Base-by-base conservation (phyloP, 2,329 filamentous ascomycete genomes). In the Elsinoe fawcettii region DNA sequence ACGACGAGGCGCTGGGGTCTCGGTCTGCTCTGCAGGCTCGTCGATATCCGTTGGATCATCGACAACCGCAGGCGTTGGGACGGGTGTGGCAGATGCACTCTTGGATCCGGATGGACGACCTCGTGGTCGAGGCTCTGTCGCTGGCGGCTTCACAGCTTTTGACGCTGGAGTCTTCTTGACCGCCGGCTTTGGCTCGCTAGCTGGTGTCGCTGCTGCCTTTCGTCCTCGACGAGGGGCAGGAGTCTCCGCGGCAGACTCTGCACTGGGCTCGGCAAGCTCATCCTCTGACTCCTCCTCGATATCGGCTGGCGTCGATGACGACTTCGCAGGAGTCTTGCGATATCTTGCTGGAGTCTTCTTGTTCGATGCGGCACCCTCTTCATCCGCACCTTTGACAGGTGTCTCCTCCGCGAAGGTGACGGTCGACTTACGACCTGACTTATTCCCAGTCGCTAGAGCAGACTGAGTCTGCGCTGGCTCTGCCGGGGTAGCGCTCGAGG, bases 321-420 rank as follows among this genome's bases (percentile, higher is more conserved):
- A 14, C 16, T 51, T 51, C 4, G 46, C 46, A 22, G 46, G 46
- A 2, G 46, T 51, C 25, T 51, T 51, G 14, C 46, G 12, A 34
- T 51, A 51, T 18, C 27, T 22, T 5, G 46, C 46, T 11, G 46
- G 46, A 5, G 46, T 51, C 16, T 51, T 51, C 27, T 32, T 32
- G 14, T 14, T 18, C 14, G 46, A 22, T 34, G 46, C 23, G 9
- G 12, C 46, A 34, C 6, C 46, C 3, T 16, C 27, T 16, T 16
- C 46, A 14, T 34, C 46, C 16, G 25, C 23, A 4, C 14, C 27
- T 14, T 51, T 51, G 12, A 34, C 46, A 7, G 49, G 49, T 11
- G 49, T 53, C 14, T 36, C 18, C 14, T 53, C 49, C 18, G 49
- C 49, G 9, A 53, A 53, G 6, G 49, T 53, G 16, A 53, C 49